These are phyloP conservation scores for Cladosporium sp. DNA, from an alignment of 2,329 filamentous ascomycete genomes.

Conservation along the genomic window DNA sequence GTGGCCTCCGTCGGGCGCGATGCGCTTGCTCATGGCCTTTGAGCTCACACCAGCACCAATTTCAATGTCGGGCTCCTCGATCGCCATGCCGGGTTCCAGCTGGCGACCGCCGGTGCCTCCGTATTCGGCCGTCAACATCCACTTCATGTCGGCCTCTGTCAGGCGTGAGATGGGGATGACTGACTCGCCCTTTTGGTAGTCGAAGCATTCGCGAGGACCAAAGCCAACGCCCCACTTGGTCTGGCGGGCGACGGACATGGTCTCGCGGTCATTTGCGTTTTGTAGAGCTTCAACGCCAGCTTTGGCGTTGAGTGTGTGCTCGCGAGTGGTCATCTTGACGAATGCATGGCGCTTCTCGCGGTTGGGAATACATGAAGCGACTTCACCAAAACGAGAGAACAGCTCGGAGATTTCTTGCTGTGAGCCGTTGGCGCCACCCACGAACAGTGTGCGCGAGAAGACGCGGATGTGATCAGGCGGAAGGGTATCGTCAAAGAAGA, in stretches of 20 bases:
- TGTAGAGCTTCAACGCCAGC: slow-evolving; percentile 93
- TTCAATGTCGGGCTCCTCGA: slow-evolving; percentile 98
- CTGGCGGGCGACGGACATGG: slow-evolving; percentile 66
- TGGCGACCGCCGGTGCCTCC: slow-evolving; percentile 84
- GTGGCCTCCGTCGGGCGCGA: slow-evolving; percentile 29
- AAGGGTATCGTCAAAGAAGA: slow-evolving; percentile 75
- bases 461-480: slow-evolving; percentile 83
- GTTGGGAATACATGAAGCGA: slow-evolving; percentile 98
- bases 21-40: slow-evolving; percentile 57
- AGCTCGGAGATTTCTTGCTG: slow-evolving; percentile 79
- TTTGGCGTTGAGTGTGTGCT: slow-evolving; percentile 80
- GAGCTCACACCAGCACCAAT: slow-evolving; percentile 96
- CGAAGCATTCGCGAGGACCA: slow-evolving; percentile 93
- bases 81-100: slow-evolving; percentile 79
- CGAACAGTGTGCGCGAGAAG: slow-evolving; percentile 89
- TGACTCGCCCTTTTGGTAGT: slow-evolving; percentile 89
- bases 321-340: slow-evolving; percentile 94
- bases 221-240: slow-evolving; percentile 98
- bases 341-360: slow-evolving; percentile 97
- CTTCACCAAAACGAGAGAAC: slow-evolving; percentile 78
- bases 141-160: slow-evolving; percentile 95
- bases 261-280: slow-evolving; percentile 68
- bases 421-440: slow-evolving; percentile 80
- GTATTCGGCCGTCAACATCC: slow-evolving; percentile 91
- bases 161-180: slow-evolving; percentile 89